Conservation (phyloP, 2,329 filamentous ascomycete genomes). For the Aureobasidium sp. region DNA sequence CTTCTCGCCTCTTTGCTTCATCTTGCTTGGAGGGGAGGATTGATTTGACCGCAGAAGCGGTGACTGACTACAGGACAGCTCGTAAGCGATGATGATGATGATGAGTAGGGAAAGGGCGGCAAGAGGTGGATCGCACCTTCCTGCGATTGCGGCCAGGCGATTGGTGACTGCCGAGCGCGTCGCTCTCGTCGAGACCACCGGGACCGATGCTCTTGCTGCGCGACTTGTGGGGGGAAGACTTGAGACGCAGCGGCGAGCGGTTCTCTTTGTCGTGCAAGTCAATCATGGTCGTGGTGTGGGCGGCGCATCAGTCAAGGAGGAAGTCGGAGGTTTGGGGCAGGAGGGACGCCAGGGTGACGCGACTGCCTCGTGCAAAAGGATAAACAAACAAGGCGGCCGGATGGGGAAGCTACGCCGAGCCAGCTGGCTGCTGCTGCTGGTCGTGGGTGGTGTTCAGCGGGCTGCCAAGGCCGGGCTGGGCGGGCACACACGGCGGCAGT, state of each 20-base stretch:
- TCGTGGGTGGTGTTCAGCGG: too few species aligned
- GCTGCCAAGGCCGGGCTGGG: not conserved
- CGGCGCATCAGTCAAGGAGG: not conserved
- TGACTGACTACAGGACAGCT: conserved; percentile 31
- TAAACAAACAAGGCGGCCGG: conserved; percentile 8
- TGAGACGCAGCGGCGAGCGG: conserved; percentile 27
- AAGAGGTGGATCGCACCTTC: conserved; percentile 51
- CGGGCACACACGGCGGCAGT: not conserved
- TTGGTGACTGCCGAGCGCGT: conserved; percentile 40
- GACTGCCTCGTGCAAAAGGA: not conserved
- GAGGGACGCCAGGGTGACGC: conserved; percentile 8
- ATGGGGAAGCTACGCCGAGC: not conserved
- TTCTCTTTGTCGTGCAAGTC: conserved; percentile 30
- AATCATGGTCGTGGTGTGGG: conserved; percentile 17
- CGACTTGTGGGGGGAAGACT: conserved; percentile 53
- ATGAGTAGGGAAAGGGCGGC: not conserved
- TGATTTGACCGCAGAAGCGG: conserved; percentile 44
- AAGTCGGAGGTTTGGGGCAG: not conserved
- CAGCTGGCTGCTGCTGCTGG: too few species aligned
- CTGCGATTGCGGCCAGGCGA: conserved; percentile 52
- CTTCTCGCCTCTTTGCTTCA: conserved; percentile 65
- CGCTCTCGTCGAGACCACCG: conserved; percentile 77
- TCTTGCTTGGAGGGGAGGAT: conserved; percentile 54
- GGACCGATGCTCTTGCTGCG: conserved; percentile 95
- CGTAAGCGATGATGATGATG: too few species aligned